These are phyloP conservation scores for Eurotiales sp. DNA, from an alignment of 2,329 filamentous ascomycete species.

Conservation along the genomic window DNA sequence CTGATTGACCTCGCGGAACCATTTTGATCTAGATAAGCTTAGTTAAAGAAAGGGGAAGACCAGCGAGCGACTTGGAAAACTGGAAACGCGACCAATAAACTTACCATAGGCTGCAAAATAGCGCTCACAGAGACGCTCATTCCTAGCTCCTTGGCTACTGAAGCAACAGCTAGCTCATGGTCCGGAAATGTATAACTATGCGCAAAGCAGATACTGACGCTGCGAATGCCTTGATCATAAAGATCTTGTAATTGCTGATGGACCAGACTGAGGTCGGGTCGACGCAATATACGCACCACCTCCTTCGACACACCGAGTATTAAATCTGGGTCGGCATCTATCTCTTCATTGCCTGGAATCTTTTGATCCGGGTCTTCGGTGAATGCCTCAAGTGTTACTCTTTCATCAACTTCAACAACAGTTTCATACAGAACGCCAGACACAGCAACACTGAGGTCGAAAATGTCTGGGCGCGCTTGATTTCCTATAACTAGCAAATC, in stretches of 20 bases:
- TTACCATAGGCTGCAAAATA: slow-evolving; percentile 70
- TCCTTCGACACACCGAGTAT: not conserved
- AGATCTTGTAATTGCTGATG: not conserved
- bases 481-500: slow-evolving; percentile 88
- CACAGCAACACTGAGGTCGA: slow-evolving; percentile 83
- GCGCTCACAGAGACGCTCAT: slow-evolving; percentile 71
- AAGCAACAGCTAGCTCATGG: slow-evolving; percentile 77
- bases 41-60: too few relatives aligned
- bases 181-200: slow-evolving; percentile 60
- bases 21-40: slow-evolving; percentile 72
- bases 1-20: slow-evolving; percentile 73
- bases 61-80: not conserved
- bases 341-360: slow-evolving; percentile 51
- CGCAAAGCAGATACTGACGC: not conserved
- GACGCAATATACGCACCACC: not conserved
- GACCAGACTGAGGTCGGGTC: not conserved
- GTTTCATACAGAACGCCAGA: slow-evolving; percentile 80
- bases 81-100: not conserved
- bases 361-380: not conserved
- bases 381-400: slow-evolving; percentile 68
- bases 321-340: slow-evolving; percentile 68
- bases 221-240: not conserved
- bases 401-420: slow-evolving; percentile 82
- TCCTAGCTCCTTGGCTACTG: slow-evolving; percentile 74
- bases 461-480: slow-evolving; percentile 84